These are phyloP conservation scores for Hypoxylon sp. DNA, from an alignment of 2,329 filamentous ascomycete genomes.

Conservation along the genomic window DNA sequence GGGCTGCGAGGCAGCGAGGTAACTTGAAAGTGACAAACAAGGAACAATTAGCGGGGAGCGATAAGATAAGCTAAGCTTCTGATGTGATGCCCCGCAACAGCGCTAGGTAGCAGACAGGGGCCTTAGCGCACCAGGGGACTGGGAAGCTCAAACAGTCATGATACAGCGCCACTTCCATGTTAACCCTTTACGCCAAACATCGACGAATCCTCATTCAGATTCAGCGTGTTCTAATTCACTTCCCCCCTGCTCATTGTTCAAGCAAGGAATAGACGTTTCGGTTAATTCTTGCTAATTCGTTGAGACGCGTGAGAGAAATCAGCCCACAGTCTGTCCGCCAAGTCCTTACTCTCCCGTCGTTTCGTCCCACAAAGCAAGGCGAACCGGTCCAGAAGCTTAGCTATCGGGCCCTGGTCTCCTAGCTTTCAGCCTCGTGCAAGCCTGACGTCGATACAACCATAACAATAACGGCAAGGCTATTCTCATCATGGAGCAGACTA, in stretches of 20 bases:
- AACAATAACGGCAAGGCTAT: conserved; percentile 28
- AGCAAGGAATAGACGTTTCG: conserved; percentile 18
- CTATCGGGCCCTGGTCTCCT: conserved; percentile 17
- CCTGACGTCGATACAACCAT: conserved; percentile 26
- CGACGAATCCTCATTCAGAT: conserved; percentile 19
- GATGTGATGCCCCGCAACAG: conserved; percentile 21
- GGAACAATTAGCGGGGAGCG: conserved; percentile 1
- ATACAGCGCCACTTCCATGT: conserved; percentile 43
- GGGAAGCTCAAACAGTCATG: conserved; percentile 49
- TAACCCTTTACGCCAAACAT: conserved; percentile 27
- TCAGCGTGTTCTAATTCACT: conserved; percentile 2
- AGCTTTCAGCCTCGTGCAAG: conserved; percentile 29
- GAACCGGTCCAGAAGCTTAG: conserved; percentile 33
- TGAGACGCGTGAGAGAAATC: conserved; percentile 10
- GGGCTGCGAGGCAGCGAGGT: not conserved
- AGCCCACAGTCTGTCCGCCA: conserved; percentile 5
- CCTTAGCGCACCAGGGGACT: conserved; percentile 21
- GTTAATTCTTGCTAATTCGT: conserved; percentile 3
- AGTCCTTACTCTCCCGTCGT: conserved; percentile 13
- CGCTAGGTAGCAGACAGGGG: conserved; percentile 14
- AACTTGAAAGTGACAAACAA: not conserved
- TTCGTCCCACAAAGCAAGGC: conserved; percentile 25
- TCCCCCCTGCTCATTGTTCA: not conserved
- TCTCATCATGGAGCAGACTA: conserved; percentile 77
- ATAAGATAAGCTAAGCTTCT: conserved; percentile 34